Evolutionary conservation across 2,329 filamentous ascomycete species (phyloP), one percentile per base, ranked within the genome.

Genomic region (Neofusicoccum laricinum): DNA sequence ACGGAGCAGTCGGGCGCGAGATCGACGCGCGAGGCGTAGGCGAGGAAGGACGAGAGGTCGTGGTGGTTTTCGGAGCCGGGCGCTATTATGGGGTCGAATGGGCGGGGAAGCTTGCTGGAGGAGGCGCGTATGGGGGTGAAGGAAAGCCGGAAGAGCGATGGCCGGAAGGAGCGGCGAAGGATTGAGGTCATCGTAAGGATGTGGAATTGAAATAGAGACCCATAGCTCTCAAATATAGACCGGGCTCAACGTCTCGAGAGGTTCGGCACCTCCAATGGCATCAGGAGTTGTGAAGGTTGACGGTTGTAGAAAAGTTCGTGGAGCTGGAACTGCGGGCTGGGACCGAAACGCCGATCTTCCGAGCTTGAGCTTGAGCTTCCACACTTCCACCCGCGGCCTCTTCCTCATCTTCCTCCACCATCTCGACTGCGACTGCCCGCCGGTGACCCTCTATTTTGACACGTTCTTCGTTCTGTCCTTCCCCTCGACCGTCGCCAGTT

Each of bases 41-140:
- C 78, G 32, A 90, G 75, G 73, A 92, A 94, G 0, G 87, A 85
- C 1, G 79, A 68, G 3, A 92, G 81, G 70, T 89, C 84, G 68
- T 86, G 78, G 74, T 93, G 91, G 50, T 85, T 75, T 17, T 65
- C 58, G 15, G 74, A 76, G 41, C 75, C 75, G 10, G 70, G 73
- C 3, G 43, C n/a, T n/a, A 64, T 58, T 25, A 6, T 7, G 15
- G 62, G 34, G 11, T 64, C 34, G 17, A 21, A 7, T 21, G 40
- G 34, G 32, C 19, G 17, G 2, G 51, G 17, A 10, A 41, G 10
- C 43, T 58, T 49, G 14, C 5, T 49, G 36, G 43, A 57, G 19
- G 45, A 5, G 62, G 48, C 48, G 15, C 38, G 62, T 49, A 40
- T 21, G 30, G 12, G 17, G 34, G 15, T 1, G 19, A 41, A 34